Evolutionary conservation across 192 early-diverging fungal genomes (phyloP), one percentile per base, ranked within the genome.

Genomic region (Entomortierella parvispora): DNA sequence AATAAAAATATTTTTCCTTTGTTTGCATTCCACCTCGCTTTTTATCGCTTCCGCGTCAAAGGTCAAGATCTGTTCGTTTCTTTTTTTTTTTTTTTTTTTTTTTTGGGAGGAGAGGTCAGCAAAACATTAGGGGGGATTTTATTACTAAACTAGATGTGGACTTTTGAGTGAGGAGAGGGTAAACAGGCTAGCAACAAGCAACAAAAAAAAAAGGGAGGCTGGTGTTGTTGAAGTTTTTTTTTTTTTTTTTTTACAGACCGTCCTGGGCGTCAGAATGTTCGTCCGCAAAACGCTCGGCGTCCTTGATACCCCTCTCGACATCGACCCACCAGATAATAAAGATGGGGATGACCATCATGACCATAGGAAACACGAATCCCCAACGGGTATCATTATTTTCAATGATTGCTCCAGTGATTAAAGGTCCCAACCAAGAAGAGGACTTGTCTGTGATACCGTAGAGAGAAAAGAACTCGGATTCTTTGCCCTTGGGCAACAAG

Each of bases 361-460:
- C 78, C 52, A 90, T 32, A 2, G 89, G 80, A 64, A 90, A 90
- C 12, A 77, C 67, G 50, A 84, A 90, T 12, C 84, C 81, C 62
- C 85, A 82, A 23, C 88, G 81, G 22, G 89, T 62, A 52, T 86
- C 83, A 46, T 82, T 83, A 4, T 87, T 80, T 53, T 85, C 72
- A 15, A 80, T 83, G 58, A 93, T 91, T 26, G 84, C 84, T 20
- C 82, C 91, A 12, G 89, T 89, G 52, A 93, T 81, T 47, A 93
- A 72, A 0, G 92, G 91, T 8, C 92, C 92, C 31, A 93, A 69
- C 90, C 91, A 93, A 28, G 86, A 78, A 2, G 85, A 85, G 15
- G 87, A 90, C 76, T 92, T 91, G 77, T 93, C 89, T 14, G 88
- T 89, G 58, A 90, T 81, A 54, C 86, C 90, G 65, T 88, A 93